Percentiles rank a stretch among this genome's conserved stretches.
Evolutionary conservation across 306 rosid genomes (phyloP).

Genomic region (Lithocarpus polystachyus): DNA sequence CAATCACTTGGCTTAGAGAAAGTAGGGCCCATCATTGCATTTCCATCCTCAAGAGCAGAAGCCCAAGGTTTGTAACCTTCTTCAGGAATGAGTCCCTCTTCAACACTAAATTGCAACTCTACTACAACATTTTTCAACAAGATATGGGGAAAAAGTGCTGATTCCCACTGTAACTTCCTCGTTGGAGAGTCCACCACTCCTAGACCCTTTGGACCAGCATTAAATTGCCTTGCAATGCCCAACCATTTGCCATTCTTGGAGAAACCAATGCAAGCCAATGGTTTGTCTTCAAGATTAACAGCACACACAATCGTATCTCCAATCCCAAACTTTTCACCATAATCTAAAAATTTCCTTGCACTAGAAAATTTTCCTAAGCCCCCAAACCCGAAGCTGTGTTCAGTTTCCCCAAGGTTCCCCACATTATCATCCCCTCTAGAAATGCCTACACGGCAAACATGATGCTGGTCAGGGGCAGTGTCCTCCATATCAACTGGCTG

Average conservation of each 20-base stretch:
- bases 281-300: constrained; percentile 47
- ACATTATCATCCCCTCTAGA: constrained; percentile 48
- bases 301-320: constrained; percentile 53
- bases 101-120: constrained; percentile 52
- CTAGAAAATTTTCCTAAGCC: constrained; percentile 45
- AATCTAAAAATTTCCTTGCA: constrained; percentile 33
- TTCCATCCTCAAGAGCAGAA: constrained; percentile 40
- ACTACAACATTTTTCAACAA: constrained; percentile 55
- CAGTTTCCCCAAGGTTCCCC: constrained; percentile 53
- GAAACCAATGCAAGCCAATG: constrained; percentile 50
- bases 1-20: constrained; percentile 32
- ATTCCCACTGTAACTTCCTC: constrained; percentile 26
- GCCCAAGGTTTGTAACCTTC: constrained; percentile 53
- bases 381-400: constrained; percentile 50
- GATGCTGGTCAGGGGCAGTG: constrained; percentile 31
- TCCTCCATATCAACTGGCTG: constrained; percentile 41
- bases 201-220: constrained; percentile 40
- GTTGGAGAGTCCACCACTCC: constrained; percentile 25
- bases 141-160: constrained; percentile 53
- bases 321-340: constrained; percentile 52
- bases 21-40: constrained; percentile 37
- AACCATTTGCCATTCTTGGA: constrained; percentile 59
- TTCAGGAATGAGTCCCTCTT: constrained; percentile 51
- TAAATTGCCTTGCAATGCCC: constrained; percentile 37
- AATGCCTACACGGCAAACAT: constrained; percentile 51